phyloP scores from a whole-genome alignment of 2,329 filamentous ascomycete species.

The Claviceps arundinis region DNA sequence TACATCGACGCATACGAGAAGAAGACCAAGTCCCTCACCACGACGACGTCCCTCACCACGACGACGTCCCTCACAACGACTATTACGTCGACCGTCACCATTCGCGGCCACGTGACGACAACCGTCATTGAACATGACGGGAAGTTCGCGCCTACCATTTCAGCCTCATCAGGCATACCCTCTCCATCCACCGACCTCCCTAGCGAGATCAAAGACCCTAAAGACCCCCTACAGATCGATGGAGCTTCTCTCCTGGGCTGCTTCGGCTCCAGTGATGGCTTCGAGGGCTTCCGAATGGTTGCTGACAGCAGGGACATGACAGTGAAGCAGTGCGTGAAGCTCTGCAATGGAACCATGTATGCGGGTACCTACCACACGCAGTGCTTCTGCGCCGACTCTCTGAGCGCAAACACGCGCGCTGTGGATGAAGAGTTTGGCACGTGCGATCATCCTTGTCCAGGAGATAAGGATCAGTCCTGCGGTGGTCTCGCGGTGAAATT shows the following conservation, averaged over 20 bases:
- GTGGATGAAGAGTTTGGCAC: conserved; percentile 8
- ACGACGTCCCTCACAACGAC: background rate
- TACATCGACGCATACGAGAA: conserved; percentile 35
- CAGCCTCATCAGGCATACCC: background rate
- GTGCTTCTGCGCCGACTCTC: conserved; percentile 32
- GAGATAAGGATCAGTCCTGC: conserved; percentile 26
- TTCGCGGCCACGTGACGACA: conserved; percentile 9
- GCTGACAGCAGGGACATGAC: conserved; percentile 24
- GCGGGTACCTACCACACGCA: conserved; percentile 25
- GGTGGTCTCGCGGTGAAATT: conserved; percentile 21
- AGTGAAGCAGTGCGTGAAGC: conserved; percentile 23
- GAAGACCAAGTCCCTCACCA: background rate
- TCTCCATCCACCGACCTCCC: conserved; percentile 2
- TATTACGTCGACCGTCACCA: conserved; percentile 9
- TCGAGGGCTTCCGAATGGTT: conserved; percentile 20
- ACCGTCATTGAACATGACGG: background rate
- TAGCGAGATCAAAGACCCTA: conserved; percentile 6
- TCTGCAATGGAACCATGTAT: conserved; percentile 23
- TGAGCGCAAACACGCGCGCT: conserved; percentile 27
- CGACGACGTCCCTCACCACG: background rate
- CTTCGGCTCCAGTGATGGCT: conserved; percentile 25
- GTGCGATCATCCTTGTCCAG: conserved; percentile 27
- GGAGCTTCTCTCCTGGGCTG: conserved; percentile 26
- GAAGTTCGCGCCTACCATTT: background rate
- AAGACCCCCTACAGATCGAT: conserved; percentile 20